Conservation (phyloP, 2,329 filamentous ascomycete species). For the Volutella citrinella region DNA sequence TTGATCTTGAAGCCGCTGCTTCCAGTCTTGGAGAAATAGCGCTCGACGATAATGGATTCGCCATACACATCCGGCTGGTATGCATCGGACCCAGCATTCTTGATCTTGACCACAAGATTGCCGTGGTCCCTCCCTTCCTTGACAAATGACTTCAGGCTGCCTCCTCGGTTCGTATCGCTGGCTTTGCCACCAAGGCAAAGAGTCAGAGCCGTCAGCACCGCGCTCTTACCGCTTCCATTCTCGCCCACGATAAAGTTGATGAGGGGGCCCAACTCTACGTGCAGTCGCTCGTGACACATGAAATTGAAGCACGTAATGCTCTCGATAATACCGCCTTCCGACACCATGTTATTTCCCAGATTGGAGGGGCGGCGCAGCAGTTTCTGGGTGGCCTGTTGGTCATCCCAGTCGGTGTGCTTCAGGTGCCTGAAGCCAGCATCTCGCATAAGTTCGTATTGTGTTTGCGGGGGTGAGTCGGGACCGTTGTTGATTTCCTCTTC, state of each 20-base stretch:
- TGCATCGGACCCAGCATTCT: constrained; percentile 82
- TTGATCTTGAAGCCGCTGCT: constrained; percentile 86
- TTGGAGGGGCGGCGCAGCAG: constrained; percentile 48
- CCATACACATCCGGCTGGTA: constrained; percentile 83
- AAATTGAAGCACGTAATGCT: constrained; percentile 87
- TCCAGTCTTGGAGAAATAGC: constrained; percentile 75
- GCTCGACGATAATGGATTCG: constrained; percentile 83
- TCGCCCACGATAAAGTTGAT: constrained; percentile 99
- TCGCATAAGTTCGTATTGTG: constrained; percentile 60
- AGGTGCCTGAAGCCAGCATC: constrained; percentile 59
- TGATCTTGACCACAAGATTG: constrained; percentile 78
- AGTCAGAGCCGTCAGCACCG: constrained; percentile 87
- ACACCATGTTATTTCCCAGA: constrained; percentile 67
- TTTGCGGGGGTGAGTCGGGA: constrained; percentile 42
- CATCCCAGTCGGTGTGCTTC: constrained; percentile 54
- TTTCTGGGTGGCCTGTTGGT: constrained; percentile 63
- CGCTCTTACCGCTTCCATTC: constrained; percentile 97
- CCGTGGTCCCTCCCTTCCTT: constrained; percentile 81
- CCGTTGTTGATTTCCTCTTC: constrained; percentile 27
- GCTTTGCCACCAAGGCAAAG: constrained; percentile 95
- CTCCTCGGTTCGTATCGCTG: constrained; percentile 85
- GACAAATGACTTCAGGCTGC: constrained; percentile 84
- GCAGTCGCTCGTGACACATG: constrained; percentile 87
- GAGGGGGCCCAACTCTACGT: constrained; percentile 82
- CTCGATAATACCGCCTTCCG: constrained; percentile 84